Conservation (phyloP, 2,329 filamentous ascomycete species). For the Coniochaeta hoffmannii region DNA sequence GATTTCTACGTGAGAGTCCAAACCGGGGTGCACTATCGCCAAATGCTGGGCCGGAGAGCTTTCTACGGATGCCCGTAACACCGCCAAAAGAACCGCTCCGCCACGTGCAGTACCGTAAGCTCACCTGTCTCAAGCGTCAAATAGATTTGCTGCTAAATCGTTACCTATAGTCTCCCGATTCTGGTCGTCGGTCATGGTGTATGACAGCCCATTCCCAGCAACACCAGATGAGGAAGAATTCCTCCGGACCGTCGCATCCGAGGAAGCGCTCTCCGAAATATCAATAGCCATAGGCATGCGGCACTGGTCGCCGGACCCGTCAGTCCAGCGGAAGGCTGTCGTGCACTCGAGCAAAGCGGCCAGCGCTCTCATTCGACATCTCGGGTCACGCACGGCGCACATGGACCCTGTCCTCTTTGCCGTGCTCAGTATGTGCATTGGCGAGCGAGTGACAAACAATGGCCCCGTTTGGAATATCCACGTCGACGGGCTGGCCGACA, state of each 20-base stretch:
- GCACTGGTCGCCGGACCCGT: conserved; percentile 13
- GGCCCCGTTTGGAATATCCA: conserved; percentile 13
- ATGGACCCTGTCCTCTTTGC: conserved; percentile 16
- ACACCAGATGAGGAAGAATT: conserved; percentile 13
- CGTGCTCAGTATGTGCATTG: conserved; percentile 17
- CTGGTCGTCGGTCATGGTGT: conserved; percentile 9
- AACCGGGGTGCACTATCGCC: background rate
- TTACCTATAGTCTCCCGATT: conserved; percentile 6
- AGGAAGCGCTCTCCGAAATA: conserved; percentile 16
- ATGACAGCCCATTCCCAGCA: conserved; percentile 7
- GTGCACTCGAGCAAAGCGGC: conserved; percentile 12
- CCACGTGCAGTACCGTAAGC: background rate
- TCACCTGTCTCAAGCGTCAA: background rate
- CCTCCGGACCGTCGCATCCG: conserved; percentile 15
- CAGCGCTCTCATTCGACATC: conserved; percentile 12
- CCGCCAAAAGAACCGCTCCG: background rate
- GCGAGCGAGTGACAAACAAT: conserved; percentile 12
- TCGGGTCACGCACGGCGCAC: conserved; percentile 8
- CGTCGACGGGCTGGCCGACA: conserved; percentile 12
- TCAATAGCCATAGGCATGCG: conserved; percentile 15
- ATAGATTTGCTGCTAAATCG: background rate
- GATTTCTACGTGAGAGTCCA: background rate
- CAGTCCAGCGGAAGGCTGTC: conserved; percentile 13
- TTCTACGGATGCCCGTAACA: background rate
- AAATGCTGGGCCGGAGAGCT: background rate